Percentiles rank a stretch among this genome's conserved stretches.
These are phyloP conservation scores for Sporothrix schenckii DNA, from an alignment of 2,329 filamentous ascomycete species.

Conservation along the genomic window DNA sequence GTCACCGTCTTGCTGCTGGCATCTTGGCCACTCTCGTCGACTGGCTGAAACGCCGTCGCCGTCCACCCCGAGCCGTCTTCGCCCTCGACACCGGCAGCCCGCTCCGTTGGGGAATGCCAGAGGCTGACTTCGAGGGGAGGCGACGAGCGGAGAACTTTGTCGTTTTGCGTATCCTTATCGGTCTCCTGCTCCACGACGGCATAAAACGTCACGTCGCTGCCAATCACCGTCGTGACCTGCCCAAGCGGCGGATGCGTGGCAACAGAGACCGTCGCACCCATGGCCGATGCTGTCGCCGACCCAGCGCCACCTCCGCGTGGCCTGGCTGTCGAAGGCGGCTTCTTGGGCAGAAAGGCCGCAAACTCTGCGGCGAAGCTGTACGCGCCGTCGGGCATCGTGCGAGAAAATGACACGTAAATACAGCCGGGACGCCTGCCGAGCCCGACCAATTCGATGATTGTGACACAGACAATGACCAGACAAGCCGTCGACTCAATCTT, in stretches of 20 bases:
- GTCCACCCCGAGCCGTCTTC: constrained; percentile 44
- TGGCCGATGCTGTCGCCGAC: neutral
- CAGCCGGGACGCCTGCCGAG: neutral
- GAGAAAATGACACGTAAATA: neutral
- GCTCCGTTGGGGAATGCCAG: constrained; percentile 61
- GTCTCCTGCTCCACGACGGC: constrained; percentile 70
- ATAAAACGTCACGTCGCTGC: constrained; percentile 59
- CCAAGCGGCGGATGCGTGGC: constrained; percentile 70
- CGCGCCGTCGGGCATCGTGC: constrained; percentile 19
- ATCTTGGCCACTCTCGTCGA: constrained; percentile 28
- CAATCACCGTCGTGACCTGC: constrained; percentile 65
- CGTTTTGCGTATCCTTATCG: constrained; percentile 57
- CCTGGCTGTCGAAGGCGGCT: neutral
- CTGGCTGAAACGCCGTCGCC: constrained; percentile 52
- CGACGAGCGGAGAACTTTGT: constrained; percentile 52
- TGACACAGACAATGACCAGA: neutral
- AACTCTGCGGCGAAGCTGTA: constrained; percentile 36
- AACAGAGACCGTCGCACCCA: constrained; percentile 36
- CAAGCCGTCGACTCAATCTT: neutral
- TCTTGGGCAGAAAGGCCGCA: constrained; percentile 33
- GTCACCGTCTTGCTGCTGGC: constrained; percentile 30
- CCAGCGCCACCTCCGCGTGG: neutral
- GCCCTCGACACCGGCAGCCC: constrained; percentile 52
- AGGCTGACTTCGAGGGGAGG: constrained; percentile 73
- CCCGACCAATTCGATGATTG: neutral